Conservation (phyloP, 805 yeast genomes). For the Wickerhamomyces strasburgensis region DNA sequence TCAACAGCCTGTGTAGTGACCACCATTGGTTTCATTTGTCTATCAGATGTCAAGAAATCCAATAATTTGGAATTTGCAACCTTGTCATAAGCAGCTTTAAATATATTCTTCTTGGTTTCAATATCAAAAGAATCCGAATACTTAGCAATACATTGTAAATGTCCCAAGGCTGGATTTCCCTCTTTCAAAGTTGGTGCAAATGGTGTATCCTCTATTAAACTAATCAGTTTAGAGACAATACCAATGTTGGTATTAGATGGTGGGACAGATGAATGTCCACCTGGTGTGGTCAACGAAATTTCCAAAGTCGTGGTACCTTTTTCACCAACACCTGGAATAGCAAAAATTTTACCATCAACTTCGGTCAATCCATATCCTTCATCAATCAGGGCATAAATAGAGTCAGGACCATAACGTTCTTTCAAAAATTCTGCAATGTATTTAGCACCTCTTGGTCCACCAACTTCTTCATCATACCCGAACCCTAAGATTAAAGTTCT, state of each 20-base stretch:
- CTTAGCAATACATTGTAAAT: constrained; percentile 54
- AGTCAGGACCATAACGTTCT: constrained; percentile 50
- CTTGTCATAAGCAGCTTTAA: constrained; percentile 30
- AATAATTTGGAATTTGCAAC: constrained; percentile 34
- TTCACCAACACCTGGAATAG: constrained; percentile 53
- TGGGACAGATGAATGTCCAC: constrained; percentile 81
- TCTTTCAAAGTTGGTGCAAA: constrained; percentile 38
- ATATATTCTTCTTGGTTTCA: constrained; percentile 27
- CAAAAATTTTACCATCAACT: constrained; percentile 33
- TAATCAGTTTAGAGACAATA: constrained; percentile 53
- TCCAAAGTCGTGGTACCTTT: constrained; percentile 50
- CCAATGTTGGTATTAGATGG: constrained; percentile 82
- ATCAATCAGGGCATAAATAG: constrained; percentile 56
- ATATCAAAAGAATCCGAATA: constrained; percentile 28
- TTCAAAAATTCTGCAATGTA: constrained; percentile 38
- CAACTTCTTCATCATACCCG: constrained; percentile 73
- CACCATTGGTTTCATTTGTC: constrained; percentile 33
- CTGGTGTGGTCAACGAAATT: constrained; percentile 45
- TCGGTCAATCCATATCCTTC: constrained; percentile 46
- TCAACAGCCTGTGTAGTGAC: constrained; percentile 43
- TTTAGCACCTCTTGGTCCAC: constrained; percentile 56
- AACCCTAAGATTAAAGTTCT: constrained; percentile 56
- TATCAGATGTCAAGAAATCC: constrained; percentile 20
- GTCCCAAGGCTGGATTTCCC: constrained; percentile 53
- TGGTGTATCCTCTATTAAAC: constrained; percentile 51